Conservation (phyloP, 192 early-diverging fungal genomes). For the Dissophora ornata region DNA sequence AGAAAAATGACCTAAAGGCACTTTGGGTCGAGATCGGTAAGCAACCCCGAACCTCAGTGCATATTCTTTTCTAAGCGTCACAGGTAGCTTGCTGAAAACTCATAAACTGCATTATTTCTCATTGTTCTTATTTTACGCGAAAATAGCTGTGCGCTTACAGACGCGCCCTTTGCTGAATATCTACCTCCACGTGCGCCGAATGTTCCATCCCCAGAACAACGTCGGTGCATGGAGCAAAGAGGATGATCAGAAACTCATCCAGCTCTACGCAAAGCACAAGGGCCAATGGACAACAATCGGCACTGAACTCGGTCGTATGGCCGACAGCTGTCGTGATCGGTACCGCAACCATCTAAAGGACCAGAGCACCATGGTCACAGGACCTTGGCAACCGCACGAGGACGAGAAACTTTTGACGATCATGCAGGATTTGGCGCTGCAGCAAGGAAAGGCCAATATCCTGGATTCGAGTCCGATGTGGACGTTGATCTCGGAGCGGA, state of each 20-base stretch:
- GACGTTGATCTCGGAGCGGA: constrained; percentile 50
- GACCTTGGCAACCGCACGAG: constrained; percentile 50
- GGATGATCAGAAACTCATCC: constrained; percentile 50
- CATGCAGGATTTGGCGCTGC: constrained; percentile 52
- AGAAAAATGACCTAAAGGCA: constrained; percentile 52
- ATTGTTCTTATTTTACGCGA: not conserved
- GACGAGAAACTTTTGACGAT: constrained; percentile 40
- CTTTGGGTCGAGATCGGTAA: constrained; percentile 52
- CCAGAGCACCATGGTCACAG: constrained; percentile 47
- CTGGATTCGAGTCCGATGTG: constrained; percentile 54
- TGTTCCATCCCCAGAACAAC: constrained; percentile 54
- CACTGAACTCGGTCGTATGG: constrained; percentile 49
- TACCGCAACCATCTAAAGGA: constrained; percentile 50
- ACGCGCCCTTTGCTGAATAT: constrained; percentile 48
- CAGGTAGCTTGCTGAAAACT: too few relatives aligned
- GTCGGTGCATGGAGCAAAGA: constrained; percentile 54
- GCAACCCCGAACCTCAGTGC: too few relatives aligned
- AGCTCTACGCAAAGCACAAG: constrained; percentile 37
- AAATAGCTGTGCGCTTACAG: constrained; percentile 38
- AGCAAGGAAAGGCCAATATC: constrained; percentile 44
- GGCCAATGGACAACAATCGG: constrained; percentile 57
- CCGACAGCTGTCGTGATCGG: constrained; percentile 51
- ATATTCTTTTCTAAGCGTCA: too few relatives aligned
- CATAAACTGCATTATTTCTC: too few relatives aligned
- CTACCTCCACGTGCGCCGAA: constrained; percentile 51